Evolutionary conservation across 768 basidiomycete species (phyloP).

Genomic region (Trametes punicea): DNA sequence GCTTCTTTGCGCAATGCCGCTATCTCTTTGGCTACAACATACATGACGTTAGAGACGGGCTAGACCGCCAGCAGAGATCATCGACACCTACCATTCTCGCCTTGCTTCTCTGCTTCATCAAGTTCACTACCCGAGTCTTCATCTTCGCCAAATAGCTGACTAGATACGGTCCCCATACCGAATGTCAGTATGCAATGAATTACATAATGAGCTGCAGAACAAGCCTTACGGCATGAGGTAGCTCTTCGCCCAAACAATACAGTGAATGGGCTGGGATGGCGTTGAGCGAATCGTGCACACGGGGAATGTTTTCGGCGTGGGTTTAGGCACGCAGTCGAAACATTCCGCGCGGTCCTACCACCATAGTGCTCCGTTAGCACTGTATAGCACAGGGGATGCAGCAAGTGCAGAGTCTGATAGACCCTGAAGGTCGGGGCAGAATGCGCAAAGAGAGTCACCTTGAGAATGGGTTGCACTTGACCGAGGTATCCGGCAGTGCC

Average conservation of each 20-base stretch:
- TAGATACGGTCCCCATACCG: slow-evolving; percentile 27
- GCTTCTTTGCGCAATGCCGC: slow-evolving; percentile 87
- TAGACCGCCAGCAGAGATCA: background rate
- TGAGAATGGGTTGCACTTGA: slow-evolving; percentile 91
- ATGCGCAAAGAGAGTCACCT: slow-evolving; percentile 45
- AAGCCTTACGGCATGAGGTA: slow-evolving; percentile 82
- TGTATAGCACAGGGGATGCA: background rate
- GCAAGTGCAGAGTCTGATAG: background rate
- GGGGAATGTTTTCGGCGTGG: slow-evolving; percentile 90
- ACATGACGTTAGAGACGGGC: background rate
- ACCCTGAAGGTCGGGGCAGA: too few species aligned
- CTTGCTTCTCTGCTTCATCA: slow-evolving; percentile 87
- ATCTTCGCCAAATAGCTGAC: slow-evolving; percentile 94
- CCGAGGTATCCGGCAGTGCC: slow-evolving; percentile 97
- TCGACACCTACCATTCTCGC: slow-evolving; percentile 80
- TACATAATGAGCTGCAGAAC: too few species aligned
- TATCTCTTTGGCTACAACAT: slow-evolving; percentile 78
- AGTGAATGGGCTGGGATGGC: slow-evolving; percentile 95
- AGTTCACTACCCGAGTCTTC: slow-evolving; percentile 78
- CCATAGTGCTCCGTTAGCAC: background rate
- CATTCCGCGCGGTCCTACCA: slow-evolving; percentile 84
- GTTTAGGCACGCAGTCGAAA: slow-evolving; percentile 94
- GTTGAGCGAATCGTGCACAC: slow-evolving; percentile 98
- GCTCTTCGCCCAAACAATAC: slow-evolving; percentile 98
- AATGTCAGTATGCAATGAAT: background rate